Evolutionary conservation across 2,329 filamentous ascomycete genomes (phyloP).

Genomic region (Fusarium marasasianum): DNA sequence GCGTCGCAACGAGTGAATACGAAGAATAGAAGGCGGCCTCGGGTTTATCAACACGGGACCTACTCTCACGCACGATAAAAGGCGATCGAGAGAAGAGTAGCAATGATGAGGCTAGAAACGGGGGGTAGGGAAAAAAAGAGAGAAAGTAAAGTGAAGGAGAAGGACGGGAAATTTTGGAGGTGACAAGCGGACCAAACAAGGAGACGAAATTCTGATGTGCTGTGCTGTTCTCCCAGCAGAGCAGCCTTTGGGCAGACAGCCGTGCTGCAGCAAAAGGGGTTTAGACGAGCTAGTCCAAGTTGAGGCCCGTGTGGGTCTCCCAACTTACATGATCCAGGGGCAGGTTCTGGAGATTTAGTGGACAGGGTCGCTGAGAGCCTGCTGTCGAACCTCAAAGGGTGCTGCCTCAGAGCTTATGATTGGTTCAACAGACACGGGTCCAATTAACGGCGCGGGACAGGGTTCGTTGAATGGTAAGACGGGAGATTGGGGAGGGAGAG

Average conservation of each 20-base stretch:
- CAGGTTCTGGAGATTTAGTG: conserved; percentile 44
- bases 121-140: conserved; percentile 36
- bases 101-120: conserved; percentile 49
- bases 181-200: conserved; percentile 41
- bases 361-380: conserved; percentile 38
- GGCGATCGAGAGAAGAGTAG: conserved; percentile 48
- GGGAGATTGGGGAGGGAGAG: conserved; percentile 41
- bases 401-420: conserved; percentile 19
- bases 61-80: conserved; percentile 42
- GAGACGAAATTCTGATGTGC: conserved; percentile 49
- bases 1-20: conserved; percentile 43
- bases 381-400: conserved; percentile 10
- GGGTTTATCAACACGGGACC: conserved; percentile 32
- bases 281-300: conserved; percentile 41
- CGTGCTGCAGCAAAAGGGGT: conserved; percentile 48
- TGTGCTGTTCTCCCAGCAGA: conserved; percentile 46
- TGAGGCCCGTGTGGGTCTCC: conserved; percentile 35
- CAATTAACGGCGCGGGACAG: conserved; percentile 39
- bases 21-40: conserved; percentile 42
- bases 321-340: conserved; percentile 34
- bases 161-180: conserved; percentile 46
- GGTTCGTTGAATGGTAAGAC: conserved; percentile 29
- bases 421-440: conserved; percentile 27
- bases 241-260: conserved; percentile 39
- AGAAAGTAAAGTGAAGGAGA: conserved; percentile 41